Evolutionary conservation across 768 basidiomycete species (phyloP).

Genomic region (Russula earlei): DNA sequence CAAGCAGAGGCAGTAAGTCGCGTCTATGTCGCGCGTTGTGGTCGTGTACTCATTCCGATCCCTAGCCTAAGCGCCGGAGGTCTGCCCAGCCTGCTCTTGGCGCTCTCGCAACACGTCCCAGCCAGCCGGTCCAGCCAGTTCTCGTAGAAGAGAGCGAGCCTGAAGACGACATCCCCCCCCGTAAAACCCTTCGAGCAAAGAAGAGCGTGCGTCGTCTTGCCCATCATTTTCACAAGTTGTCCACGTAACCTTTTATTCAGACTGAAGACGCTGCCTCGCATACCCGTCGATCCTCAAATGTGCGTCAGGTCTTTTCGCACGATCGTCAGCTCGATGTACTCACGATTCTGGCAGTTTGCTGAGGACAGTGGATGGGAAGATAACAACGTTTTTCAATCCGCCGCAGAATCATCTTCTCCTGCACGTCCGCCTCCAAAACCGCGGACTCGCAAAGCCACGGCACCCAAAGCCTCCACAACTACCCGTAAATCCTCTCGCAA

Average conservation of each 20-base stretch:
- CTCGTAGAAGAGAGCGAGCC: conserved; percentile 70
- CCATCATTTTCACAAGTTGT: background rate
- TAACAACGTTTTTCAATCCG: conserved; percentile 84
- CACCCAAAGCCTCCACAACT: conserved; percentile 30
- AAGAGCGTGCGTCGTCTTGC: conserved; percentile 38
- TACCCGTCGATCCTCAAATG: conserved; percentile 43
- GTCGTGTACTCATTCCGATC: conserved; percentile 15
- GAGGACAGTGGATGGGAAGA: conserved; percentile 87
- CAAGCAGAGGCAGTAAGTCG: conserved; percentile 48
- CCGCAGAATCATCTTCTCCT: conserved; percentile 82
- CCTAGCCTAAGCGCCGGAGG: conserved; percentile 67
- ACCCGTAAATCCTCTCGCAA: conserved; percentile 48
- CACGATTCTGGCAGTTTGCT: conserved; percentile 23
- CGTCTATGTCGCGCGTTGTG: conserved; percentile 16
- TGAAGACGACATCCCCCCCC: conserved; percentile 50
- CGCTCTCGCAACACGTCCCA: conserved; percentile 31
- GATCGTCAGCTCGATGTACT: background rate
- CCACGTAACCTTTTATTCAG: conserved; percentile 24
- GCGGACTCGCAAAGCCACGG: conserved; percentile 31
- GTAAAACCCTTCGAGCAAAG: conserved; percentile 52
- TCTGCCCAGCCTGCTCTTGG: conserved; percentile 67
- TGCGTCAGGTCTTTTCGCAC: conserved; percentile 2
- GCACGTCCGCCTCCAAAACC: conserved; percentile 46
- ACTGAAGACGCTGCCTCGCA: conserved; percentile 41
- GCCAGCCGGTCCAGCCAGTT: conserved; percentile 33